Conservation (phyloP, 2,329 filamentous ascomycete species). For the Venturia carpophila region DNA sequence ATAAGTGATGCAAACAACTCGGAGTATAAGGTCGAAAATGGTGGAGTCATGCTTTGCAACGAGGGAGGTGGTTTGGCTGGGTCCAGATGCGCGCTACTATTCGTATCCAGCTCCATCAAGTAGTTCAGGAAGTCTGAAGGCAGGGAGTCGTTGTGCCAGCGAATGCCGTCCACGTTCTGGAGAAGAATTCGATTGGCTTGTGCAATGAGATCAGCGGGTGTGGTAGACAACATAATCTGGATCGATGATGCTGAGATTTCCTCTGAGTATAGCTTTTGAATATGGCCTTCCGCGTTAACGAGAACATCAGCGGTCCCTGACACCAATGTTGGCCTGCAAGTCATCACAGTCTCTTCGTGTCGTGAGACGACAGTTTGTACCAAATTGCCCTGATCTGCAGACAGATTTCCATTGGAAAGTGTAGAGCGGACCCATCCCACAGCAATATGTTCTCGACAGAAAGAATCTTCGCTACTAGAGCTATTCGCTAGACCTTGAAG, state of each 20-base stretch:
- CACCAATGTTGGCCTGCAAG: slow-evolving; percentile 31
- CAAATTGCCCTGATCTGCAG: not conserved
- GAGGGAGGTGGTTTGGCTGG: slow-evolving; percentile 30
- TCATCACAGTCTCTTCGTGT: slow-evolving; percentile 25
- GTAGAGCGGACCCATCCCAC: slow-evolving; percentile 26
- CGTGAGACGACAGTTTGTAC: not conserved
- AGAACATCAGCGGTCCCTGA: slow-evolving; percentile 30
- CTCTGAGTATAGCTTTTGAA: slow-evolving; percentile 21
- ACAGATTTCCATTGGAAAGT: not conserved
- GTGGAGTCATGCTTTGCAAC: slow-evolving; percentile 23
- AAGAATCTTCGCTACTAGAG: too few relatives aligned
- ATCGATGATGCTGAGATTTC: too few relatives aligned
- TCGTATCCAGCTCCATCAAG: slow-evolving; percentile 31
- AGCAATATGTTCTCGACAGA: slow-evolving; percentile 21
- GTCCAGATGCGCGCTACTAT: slow-evolving; percentile 31
- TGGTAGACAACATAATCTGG: too few relatives aligned
- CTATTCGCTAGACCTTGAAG: too few relatives aligned
- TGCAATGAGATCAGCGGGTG: slow-evolving; percentile 23
- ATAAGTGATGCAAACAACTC: slow-evolving; percentile 40
- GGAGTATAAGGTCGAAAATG: slow-evolving; percentile 29
- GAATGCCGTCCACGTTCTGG: not conserved
- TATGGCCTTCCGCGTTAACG: slow-evolving; percentile 28
- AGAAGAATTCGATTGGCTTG: slow-evolving; percentile 24
- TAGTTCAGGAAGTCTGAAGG: slow-evolving; percentile 42
- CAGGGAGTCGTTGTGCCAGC: slow-evolving; percentile 44